Evolutionary conservation across 2,329 filamentous ascomycete species (phyloP), one percentile per base, ranked within the genome.

Genomic region (Diaporthe eres): DNA sequence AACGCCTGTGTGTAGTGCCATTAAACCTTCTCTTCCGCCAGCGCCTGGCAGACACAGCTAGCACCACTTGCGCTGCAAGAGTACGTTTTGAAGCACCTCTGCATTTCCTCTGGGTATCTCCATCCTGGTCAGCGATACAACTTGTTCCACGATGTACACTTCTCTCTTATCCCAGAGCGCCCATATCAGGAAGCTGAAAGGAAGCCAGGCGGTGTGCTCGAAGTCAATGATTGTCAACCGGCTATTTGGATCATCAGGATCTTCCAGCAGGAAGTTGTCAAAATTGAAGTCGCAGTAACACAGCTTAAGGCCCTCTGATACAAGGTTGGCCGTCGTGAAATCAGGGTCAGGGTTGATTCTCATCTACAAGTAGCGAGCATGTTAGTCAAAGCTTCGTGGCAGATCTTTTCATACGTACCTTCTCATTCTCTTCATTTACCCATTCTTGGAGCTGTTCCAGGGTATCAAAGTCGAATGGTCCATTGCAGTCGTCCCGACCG

Each of bases 111-210:
- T 25, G 6, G 39, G 39, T 19, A 71, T 47, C 25, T 34, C 34
- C 13, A 71, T 19, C 12, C 37, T 19, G 53, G 25, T 34, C 13
- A 17, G 22, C 17, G 53, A 44, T 47, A 7, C 12, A 5, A 71
- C 28, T 58, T 71, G 68, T n/a, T 58, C 37, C 39, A 34, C 25
- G 17, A 71, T 58, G 31, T 58, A 47, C 19, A 28, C 37, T 47
- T 71, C 51, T 8, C 25, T 58, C 39, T 71, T 49, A 10, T 60
- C 28, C 39, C 53, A 71, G 5, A 71, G 53, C 39, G 39, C 68
- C 68, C 68, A 71, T n/a, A 71, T n/a, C 12, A 58, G 39, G 31
- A 60, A 71, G 53, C 68, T 71, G 28, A 58, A 60, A 17, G 68
- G 68, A 37, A 71, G 68, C 39, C 53, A 71, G 28, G 39, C 44